Evolutionary conservation across 768 basidiomycete species (phyloP), one percentile per base, ranked within the genome.

Genomic region (Royoungia palumana): DNA sequence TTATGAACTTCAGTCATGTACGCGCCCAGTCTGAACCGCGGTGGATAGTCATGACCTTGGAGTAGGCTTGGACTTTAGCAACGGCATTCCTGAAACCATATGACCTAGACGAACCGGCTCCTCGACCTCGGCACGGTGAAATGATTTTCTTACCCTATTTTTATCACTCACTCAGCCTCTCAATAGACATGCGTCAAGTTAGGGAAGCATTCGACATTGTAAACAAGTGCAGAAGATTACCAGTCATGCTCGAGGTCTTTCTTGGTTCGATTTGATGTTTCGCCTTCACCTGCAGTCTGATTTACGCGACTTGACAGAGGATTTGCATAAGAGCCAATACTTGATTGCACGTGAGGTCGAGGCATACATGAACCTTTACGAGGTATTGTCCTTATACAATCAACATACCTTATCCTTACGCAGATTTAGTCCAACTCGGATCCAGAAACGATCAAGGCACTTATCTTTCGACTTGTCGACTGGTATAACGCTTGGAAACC

Each of bases 401-500:
- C 12, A 37, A 45, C 34, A 19, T 13, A 25, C 41, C 19, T 20
- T 14, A 30, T 24, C 10, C 35, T 63, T 36, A 47, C 35, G 8
- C 10, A 35, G 32, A 24, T 30, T 32, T 53, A 87, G 82, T 62
- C 65, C 35, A 71, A 72, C 21, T 62, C 69, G 17, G 75, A 82
- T 48, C 69, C 79, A 2, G 68, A 74, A 22, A 61, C 77, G 20
- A 72, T 91, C 8, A 70, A 72, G 12, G 66, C 70, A 21, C 75
- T 91, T 19, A 70, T 90, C 1, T 72, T 74, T 44, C 74, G 82
- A 30, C 65, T 91, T 5, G 68, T 81, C 16, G 76, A 82, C 20
- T 91, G 89, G 89, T 87, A 83, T 60, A 74, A 75, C 44, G 76
- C 79, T n/a, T 92, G 89, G 89, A 73, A 74, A 19, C 87, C 87